phyloP scores from a whole-genome alignment of 2,329 filamentous ascomycete genomes.

The Cryphonectria parasitica region DNA sequence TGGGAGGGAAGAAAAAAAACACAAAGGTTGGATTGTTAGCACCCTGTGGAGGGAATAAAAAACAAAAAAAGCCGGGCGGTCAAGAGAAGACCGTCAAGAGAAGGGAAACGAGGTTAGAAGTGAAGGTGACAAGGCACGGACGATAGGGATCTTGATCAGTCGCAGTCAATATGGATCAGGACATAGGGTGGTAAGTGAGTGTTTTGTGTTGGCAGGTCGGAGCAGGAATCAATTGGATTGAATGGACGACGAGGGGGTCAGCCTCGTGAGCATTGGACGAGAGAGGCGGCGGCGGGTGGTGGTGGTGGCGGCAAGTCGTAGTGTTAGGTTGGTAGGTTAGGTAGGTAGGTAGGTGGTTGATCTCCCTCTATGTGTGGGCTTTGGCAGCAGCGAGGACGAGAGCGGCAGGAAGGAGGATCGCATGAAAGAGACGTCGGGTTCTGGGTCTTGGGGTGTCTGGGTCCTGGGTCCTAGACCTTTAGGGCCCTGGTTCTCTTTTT shows the following conservation, averaged over 20 bases:
- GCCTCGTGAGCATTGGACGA: slow-evolving; percentile 13
- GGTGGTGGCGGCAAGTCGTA: background rate
- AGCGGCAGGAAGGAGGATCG: slow-evolving; percentile 9
- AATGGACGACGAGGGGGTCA: slow-evolving; percentile 16
- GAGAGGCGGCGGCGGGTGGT: slow-evolving; percentile 7
- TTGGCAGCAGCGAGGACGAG: slow-evolving; percentile 7
- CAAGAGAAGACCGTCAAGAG: slow-evolving; percentile 14
- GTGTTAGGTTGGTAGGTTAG: background rate
- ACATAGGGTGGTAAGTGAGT: slow-evolving; percentile 11
- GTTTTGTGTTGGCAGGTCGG: slow-evolving; percentile 16
- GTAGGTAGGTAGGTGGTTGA: slow-evolving; percentile 3
- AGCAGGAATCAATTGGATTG: slow-evolving; percentile 12
- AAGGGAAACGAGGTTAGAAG: slow-evolving; percentile 16
- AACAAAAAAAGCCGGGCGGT: slow-evolving; percentile 18
- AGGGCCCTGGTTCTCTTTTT: slow-evolving; percentile 1
- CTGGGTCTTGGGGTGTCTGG: slow-evolving; percentile 3
- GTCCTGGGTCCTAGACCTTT: slow-evolving; percentile 5
- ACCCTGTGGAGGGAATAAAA: background rate
- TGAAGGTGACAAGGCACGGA: slow-evolving; percentile 14
- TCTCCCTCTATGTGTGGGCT: background rate
- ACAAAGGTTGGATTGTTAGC: background rate
- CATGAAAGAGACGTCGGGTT: slow-evolving; percentile 13
- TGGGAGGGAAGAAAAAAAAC: background rate
- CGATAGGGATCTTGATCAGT: background rate
- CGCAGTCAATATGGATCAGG: slow-evolving; percentile 3